These are phyloP conservation scores for Brachypodium distachyon DNA, from an alignment of 202 grass and related monocot genomes.

Conservation along the genomic window DNA sequence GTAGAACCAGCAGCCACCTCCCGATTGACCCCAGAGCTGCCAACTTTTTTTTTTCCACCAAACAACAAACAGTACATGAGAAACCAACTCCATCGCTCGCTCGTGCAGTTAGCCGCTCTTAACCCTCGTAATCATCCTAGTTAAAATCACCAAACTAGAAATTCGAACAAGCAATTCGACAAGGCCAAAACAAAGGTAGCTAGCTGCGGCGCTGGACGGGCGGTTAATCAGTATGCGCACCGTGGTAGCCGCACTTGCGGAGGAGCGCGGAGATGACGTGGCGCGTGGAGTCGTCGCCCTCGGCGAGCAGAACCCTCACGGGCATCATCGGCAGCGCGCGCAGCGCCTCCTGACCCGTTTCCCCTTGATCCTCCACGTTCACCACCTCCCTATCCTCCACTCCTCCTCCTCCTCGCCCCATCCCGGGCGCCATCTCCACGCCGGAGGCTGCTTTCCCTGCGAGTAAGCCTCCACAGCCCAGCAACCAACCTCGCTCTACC, in stretches of 20 bases:
- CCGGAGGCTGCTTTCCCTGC: neutral
- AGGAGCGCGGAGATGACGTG: constrained; percentile 95
- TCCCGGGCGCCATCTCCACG: neutral
- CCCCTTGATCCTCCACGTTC: constrained; percentile 27
- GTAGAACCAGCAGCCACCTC: neutral
- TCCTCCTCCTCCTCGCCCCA: constrained; percentile 4
- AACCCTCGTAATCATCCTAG: neutral
- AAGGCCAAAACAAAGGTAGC: neutral
- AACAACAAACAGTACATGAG: neutral
- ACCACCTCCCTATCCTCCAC: constrained; percentile 18
- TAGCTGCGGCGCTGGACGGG: neutral
- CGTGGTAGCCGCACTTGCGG: constrained; percentile 89
- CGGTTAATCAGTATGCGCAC: constrained; percentile 27
- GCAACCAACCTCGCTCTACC: neutral
- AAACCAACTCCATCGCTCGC: neutral
- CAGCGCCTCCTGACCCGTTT: constrained; percentile 24
- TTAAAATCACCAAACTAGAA: neutral
- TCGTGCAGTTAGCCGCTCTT: neutral
- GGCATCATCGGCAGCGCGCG: constrained; percentile 79
- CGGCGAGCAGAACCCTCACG: constrained; percentile 86
- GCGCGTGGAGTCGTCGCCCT: constrained; percentile 92
- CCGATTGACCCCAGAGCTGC: neutral
- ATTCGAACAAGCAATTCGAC: neutral
- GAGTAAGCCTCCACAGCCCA: neutral
- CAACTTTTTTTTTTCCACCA: neutral